Conservation (phyloP, 345 rosid genomes). For the Alliaria petiolata region DNA sequence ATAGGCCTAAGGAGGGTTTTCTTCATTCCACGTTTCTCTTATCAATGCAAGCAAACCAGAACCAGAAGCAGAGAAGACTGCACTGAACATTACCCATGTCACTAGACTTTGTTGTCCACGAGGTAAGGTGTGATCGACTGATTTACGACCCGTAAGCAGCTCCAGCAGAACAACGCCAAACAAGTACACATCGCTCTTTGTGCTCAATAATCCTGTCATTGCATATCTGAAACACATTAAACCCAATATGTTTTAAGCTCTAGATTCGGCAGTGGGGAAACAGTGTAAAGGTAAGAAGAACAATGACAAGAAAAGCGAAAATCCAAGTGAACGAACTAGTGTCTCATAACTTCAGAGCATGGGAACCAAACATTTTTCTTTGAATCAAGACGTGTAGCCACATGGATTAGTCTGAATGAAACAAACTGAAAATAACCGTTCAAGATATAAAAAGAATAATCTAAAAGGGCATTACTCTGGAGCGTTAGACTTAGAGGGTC, state of each 20-base stretch:
- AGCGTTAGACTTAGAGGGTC: slow-evolving; percentile 96
- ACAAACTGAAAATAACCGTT: too few species aligned
- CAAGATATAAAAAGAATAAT: too few species aligned
- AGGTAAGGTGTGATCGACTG: slow-evolving; percentile 82
- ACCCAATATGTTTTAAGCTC: neutral
- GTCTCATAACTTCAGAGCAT: neutral
- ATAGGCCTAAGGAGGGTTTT: too few species aligned
- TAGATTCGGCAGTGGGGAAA: too few species aligned
- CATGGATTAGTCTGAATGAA: too few species aligned
- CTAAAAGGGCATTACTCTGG: slow-evolving; percentile 68
- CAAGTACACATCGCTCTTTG: slow-evolving; percentile 81
- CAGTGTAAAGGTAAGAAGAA: too few species aligned
- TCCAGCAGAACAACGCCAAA: slow-evolving; percentile 80
- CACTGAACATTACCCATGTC: slow-evolving; percentile 57
- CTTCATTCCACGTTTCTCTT: too few species aligned
- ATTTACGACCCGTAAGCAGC: slow-evolving; percentile 78
- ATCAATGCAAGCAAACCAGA: neutral
- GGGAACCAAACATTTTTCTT: neutral
- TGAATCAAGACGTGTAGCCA: too few species aligned
- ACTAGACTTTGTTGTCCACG: slow-evolving; percentile 84
- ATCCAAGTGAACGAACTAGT: too few species aligned
- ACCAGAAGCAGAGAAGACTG: neutral
- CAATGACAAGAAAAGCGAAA: too few species aligned
- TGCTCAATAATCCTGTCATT: slow-evolving; percentile 73
- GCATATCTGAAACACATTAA: slow-evolving; percentile 52